Evolutionary conservation across 352 stramenopile genomes (phyloP).

Genomic region (Globisporangium recalcitrans): DNA sequence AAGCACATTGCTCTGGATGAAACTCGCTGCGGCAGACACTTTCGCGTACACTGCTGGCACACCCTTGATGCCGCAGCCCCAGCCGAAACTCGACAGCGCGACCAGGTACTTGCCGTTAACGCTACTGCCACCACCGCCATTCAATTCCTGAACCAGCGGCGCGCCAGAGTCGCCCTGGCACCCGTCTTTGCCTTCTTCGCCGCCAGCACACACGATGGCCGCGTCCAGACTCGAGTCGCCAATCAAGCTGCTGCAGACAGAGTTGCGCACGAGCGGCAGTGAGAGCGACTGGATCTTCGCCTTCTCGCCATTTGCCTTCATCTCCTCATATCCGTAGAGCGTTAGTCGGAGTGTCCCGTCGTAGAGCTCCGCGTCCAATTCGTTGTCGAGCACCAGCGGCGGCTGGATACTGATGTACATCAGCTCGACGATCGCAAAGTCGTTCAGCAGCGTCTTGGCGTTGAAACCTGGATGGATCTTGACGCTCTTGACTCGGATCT

Average conservation of each 20-base stretch:
- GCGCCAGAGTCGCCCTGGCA: conserved; percentile 40
- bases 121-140: neutral
- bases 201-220: conserved; percentile 36
- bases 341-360: conserved; percentile 10
- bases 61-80: conserved; percentile 26
- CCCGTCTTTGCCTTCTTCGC: conserved; percentile 28
- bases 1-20: conserved; percentile 25
- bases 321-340: conserved; percentile 17
- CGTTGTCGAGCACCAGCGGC: conserved; percentile 26
- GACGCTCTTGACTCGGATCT: conserved; percentile 31
- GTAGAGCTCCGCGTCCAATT: neutral
- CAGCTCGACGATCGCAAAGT: conserved; percentile 37
- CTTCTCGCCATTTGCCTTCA: neutral
- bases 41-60: conserved; percentile 33
- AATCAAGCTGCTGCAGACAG: conserved; percentile 17
- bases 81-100: conserved; percentile 29
- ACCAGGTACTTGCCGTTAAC: conserved; percentile 17
- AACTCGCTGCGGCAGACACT: conserved; percentile 19
- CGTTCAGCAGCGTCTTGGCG: conserved; percentile 17
- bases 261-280: conserved; percentile 22
- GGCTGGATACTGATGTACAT: conserved; percentile 33
- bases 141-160: conserved; percentile 21
- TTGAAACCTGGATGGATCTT: conserved; percentile 26
- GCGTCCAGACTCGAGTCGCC: conserved; percentile 16
- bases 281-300: conserved; percentile 17